phyloP scores from a whole-genome alignment of 176 grass and related monocot genomes.

The Phoenix roebelenii region DNA sequence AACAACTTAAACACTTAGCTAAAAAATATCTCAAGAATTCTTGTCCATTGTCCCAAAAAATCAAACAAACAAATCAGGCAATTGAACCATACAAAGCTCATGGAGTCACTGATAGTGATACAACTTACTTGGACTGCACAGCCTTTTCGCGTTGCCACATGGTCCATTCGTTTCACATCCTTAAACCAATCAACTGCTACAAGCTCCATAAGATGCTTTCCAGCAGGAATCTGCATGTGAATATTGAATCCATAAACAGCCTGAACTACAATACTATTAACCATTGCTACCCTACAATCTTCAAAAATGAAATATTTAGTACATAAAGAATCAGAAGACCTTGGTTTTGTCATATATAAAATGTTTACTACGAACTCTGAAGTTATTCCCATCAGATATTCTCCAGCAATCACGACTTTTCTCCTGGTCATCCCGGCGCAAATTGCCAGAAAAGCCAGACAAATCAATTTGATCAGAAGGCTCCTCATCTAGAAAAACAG shows the following conservation, averaged over 20 bases:
- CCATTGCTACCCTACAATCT: no score
- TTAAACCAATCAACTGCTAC: conserved; percentile 99
- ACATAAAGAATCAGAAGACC: conserved; percentile 31
- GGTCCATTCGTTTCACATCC: conserved; percentile 87
- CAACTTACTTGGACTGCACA: conserved; percentile 75
- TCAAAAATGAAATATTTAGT: no score
- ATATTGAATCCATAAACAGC: conserved; percentile 13
- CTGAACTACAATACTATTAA: background rate
- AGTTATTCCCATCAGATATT: conserved; percentile 90
- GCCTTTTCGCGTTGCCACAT: conserved; percentile 92
- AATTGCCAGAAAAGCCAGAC: conserved; percentile 80
- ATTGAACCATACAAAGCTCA: no score
- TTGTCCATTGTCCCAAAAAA: no score
- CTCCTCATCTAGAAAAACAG: conserved; percentile 51
- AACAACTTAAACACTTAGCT: no score
- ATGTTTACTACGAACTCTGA: conserved; percentile 86
- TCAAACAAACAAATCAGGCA: no score
- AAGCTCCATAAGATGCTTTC: conserved; percentile 89
- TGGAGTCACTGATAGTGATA: no score
- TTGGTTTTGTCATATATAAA: conserved; percentile 88
- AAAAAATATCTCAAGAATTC: no score
- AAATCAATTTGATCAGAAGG: conserved; percentile 56
- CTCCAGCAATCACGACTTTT: conserved; percentile 93
- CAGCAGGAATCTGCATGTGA: conserved; percentile 58
- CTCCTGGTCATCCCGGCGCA: conserved; percentile 75